Conservation (phyloP, 306 rosid genomes). For the Canavalia gladiata region DNA sequence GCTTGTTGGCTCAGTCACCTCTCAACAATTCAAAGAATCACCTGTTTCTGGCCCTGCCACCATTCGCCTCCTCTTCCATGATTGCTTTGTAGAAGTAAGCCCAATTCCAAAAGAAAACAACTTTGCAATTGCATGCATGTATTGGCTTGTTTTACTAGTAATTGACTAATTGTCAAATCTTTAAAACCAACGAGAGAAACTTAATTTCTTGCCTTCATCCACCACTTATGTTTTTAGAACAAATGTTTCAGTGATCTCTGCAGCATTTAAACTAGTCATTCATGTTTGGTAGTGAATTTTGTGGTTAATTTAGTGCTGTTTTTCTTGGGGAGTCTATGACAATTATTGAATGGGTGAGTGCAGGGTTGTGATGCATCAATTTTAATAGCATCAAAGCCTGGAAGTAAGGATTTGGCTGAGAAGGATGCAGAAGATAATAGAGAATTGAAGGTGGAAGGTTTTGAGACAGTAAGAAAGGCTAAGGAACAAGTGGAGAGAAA, state of each 20-base stretch:
- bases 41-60: slow-evolving; percentile 94
- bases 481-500: slow-evolving; percentile 82
- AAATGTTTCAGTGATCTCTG: neutral
- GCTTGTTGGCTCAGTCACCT: slow-evolving; percentile 71
- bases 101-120: neutral
- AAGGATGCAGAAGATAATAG: slow-evolving; percentile 80
- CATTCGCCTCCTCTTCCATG: slow-evolving; percentile 91
- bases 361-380: slow-evolving; percentile 97
- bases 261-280: slow-evolving; percentile 9
- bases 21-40: slow-evolving; percentile 81
- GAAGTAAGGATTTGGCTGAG: slow-evolving; percentile 74
- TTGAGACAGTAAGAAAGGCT: slow-evolving; percentile 75
- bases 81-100: slow-evolving; percentile 91
- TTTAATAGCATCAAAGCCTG: slow-evolving; percentile 64
- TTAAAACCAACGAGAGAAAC: neutral
- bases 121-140: slow-evolving; percentile 42
- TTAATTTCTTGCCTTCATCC: neutral
- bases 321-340: slow-evolving; percentile 1
- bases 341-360: slow-evolving; percentile 5
- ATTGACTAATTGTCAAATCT: neutral
- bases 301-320: neutral
- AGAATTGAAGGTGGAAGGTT: slow-evolving; percentile 75
- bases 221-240: neutral
- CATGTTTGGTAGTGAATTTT: slow-evolving; percentile 22
- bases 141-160: slow-evolving; percentile 25